Base-by-base conservation (phyloP, 345 rosid species). In the Microthlaspi erraticum region DNA sequence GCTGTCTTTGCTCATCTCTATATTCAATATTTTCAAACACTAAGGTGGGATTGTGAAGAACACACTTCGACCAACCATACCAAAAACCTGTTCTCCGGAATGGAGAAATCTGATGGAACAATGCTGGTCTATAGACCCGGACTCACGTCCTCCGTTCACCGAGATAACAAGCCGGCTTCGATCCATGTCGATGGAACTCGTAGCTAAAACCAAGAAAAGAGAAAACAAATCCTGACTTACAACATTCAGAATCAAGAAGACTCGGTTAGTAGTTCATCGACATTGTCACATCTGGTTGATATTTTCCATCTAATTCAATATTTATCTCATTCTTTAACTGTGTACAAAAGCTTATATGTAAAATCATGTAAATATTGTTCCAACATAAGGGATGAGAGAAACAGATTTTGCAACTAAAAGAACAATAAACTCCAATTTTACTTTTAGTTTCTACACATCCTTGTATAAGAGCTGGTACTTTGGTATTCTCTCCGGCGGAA, bases 401-500 rank as follows among this genome's bases (percentile, higher is more conserved):
- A 56, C 59, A 56, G 49, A 38, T 37, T 54, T 54, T 60, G 75
- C 65, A 50, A 37, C 10, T 55, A 33, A 56, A 38, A 73, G 37
- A 53, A 43, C 10, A 44, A 10, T 7, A 42, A 6, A 12, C 4
- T 14, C 16, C 16, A 41, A 39, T 31, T 32, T 17, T 1, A 4
- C 4, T 17, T 3, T 7, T 3, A 42, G 45, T 1, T 34, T 53
- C 76, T 68, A 87, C 23, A 94, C 75, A 74, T 82, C 91, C 77
- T 85, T 88, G 81, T 85, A 94, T 42, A 94, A 64, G 56, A 91
- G 66, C 64, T 94, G 90, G 73, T 87, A 91, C 67, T 85, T 88
- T 7, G 98, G 93, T 77, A 91, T 83, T 59, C 91, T 78, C 77
- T 89, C 96, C 0, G 82, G 83, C 1, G 98, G 99, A 34, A 94